phyloP scores from a whole-genome alignment of 139 green algal species.

The Chlamydomonas eustigma region DNA sequence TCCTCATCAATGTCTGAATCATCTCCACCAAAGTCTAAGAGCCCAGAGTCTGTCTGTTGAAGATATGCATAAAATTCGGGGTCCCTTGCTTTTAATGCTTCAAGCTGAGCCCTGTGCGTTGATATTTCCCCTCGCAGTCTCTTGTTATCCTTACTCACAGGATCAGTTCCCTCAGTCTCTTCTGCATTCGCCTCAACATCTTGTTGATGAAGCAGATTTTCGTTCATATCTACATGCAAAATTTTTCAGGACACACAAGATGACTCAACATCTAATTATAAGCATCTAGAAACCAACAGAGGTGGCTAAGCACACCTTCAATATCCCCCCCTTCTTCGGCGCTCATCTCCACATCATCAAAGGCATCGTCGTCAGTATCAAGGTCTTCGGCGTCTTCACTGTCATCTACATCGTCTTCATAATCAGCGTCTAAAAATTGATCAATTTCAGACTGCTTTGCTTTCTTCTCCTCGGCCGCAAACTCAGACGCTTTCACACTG shows the following conservation, averaged over 20 bases:
- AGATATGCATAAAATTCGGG: slow-evolving; percentile 88
- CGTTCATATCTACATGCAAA: neutral
- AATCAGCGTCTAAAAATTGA: slow-evolving; percentile 47
- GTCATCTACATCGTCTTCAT: slow-evolving; percentile 14
- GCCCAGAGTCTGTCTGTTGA: slow-evolving; percentile 75
- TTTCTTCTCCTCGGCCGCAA: slow-evolving; percentile 10
- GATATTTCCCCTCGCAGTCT: slow-evolving; percentile 48
- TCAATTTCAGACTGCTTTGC: slow-evolving; percentile 25
- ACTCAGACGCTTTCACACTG: slow-evolving; percentile 3
- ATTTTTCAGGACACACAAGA: neutral
- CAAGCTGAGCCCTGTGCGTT: slow-evolving; percentile 63
- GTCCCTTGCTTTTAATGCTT: slow-evolving; percentile 73
- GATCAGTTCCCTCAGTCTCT: slow-evolving; percentile 19
- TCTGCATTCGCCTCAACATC: slow-evolving; percentile 11
- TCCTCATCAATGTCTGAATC: slow-evolving; percentile 50
- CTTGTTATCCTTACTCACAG: slow-evolving; percentile 41
- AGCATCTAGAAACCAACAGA: neutral
- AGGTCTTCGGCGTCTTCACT: slow-evolving; percentile 11
- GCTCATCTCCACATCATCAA: neutral
- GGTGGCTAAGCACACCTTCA: neutral
- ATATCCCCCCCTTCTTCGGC: neutral
- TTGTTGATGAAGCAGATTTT: slow-evolving; percentile 9
- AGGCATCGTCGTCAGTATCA: slow-evolving; percentile 15
- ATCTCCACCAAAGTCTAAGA: slow-evolving; percentile 80
- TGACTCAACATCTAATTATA: neutral